Conservation (phyloP, 352 stramenopile genomes). For the Thalassiosira hispida region DNA sequence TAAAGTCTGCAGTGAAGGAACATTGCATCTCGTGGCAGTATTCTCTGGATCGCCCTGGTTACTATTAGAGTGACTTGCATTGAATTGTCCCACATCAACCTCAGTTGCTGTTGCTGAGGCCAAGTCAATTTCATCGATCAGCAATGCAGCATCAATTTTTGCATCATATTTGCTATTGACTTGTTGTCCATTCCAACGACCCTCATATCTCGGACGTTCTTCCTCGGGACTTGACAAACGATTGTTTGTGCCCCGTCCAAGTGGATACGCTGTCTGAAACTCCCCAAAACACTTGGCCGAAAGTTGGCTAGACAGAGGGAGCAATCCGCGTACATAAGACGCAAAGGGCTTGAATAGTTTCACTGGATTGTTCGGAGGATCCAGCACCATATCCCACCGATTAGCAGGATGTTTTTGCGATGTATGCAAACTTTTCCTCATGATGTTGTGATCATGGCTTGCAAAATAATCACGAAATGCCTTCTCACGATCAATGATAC, state of each 20-base stretch:
- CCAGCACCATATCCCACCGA: too few species aligned
- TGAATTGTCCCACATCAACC: neutral
- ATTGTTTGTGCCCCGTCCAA: neutral
- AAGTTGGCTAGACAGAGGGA: neutral
- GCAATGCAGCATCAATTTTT: neutral
- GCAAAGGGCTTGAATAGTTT: neutral
- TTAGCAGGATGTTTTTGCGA: too few species aligned
- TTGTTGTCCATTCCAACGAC: too few species aligned
- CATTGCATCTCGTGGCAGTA: neutral
- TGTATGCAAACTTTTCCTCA: neutral
- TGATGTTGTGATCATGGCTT: neutral
- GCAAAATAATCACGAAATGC: neutral
- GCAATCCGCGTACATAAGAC: neutral
- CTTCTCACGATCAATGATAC: neutral
- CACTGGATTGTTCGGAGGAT: neutral
- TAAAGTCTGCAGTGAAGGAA: neutral
- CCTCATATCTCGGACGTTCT: too few species aligned
- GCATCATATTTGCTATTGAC: neutral
- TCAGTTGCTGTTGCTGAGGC: neutral
- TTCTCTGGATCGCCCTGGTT: neutral
- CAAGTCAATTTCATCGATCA: conserved; percentile 1
- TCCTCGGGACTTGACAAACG: too few species aligned
- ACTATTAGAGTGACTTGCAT: neutral
- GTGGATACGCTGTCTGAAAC: neutral
- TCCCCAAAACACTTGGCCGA: neutral